Evolutionary conservation across 257 asterid species (phyloP).

Genomic region (Fraxinus americana): DNA sequence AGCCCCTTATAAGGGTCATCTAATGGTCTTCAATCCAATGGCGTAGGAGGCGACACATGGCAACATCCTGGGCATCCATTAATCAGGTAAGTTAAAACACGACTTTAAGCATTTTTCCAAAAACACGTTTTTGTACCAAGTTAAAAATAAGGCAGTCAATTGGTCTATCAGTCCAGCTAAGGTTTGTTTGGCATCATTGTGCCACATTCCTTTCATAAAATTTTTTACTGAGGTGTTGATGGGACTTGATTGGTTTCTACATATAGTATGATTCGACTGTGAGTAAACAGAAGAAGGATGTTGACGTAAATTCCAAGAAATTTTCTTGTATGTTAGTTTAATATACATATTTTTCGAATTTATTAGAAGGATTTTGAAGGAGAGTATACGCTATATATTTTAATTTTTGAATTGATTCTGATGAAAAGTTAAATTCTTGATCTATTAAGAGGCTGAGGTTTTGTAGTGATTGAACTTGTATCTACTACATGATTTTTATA

Average conservation of each 20-base stretch:
- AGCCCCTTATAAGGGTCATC: no score
- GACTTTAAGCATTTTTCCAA: no score
- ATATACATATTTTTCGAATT: not conserved
- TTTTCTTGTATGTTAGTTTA: not conserved
- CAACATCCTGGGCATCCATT: no score
- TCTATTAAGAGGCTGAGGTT: not conserved
- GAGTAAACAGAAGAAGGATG: slow-evolving; percentile 86
- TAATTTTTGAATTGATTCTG: not conserved
- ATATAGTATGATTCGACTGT: slow-evolving; percentile 80
- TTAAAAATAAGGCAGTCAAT: no score
- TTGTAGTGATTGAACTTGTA: not conserved
- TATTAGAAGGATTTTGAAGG: not conserved
- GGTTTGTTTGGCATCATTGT: no score
- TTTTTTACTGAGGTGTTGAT: not conserved
- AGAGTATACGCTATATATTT: slow-evolving; percentile 7
- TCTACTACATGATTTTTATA: not conserved
- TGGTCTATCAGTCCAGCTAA: no score
- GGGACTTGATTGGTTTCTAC: slow-evolving; percentile 2
- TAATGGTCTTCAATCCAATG: no score
- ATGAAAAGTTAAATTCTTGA: not conserved
- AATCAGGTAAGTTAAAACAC: no score
- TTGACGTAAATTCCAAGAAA: slow-evolving; percentile 81
- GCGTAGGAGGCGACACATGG: no score
- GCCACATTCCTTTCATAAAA: no score
- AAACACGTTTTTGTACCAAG: no score